Evolutionary conservation across 148 eudicot genomes (phyloP).

Genomic region (Amaranthus hypochondriacus): DNA sequence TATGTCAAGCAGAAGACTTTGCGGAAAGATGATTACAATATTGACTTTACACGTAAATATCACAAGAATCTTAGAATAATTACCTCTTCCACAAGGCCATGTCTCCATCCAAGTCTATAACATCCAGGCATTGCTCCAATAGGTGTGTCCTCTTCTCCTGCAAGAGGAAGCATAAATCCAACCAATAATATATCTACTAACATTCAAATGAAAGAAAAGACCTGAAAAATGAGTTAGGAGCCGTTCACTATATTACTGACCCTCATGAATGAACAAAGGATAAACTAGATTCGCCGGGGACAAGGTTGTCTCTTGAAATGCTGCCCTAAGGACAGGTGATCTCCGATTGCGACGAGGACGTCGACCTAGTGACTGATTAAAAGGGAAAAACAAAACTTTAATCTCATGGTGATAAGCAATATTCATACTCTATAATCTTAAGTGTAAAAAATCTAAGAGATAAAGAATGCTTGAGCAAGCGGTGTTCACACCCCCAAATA

Average conservation of each 20-base stretch:
- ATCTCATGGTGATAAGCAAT: background rate
- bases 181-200: background rate
- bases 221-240: background rate
- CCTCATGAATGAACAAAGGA: slow-evolving; percentile 96
- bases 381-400: slow-evolving; percentile 1
- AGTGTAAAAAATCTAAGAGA: background rate
- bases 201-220: background rate
- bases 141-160: slow-evolving; percentile 92
- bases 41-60: background rate
- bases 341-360: slow-evolving; percentile 89
- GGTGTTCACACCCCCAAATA: background rate
- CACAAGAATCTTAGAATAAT: slow-evolving; percentile 1
- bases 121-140: slow-evolving; percentile 99
- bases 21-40: background rate
- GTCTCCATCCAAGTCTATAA: slow-evolving; percentile 96
- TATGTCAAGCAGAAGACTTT: background rate
- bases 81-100: slow-evolving; percentile 97
- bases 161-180: slow-evolving; percentile 12
- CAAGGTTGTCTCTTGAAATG: slow-evolving; percentile 79
- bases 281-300: slow-evolving; percentile 92
- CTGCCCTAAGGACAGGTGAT: slow-evolving; percentile 62
- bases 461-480: background rate
- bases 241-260: slow-evolving; percentile 28
- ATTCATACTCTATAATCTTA: background rate
- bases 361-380: slow-evolving; percentile 41